Conservation (phyloP, 805 yeast species). For the Teunomyces atbi region DNA sequence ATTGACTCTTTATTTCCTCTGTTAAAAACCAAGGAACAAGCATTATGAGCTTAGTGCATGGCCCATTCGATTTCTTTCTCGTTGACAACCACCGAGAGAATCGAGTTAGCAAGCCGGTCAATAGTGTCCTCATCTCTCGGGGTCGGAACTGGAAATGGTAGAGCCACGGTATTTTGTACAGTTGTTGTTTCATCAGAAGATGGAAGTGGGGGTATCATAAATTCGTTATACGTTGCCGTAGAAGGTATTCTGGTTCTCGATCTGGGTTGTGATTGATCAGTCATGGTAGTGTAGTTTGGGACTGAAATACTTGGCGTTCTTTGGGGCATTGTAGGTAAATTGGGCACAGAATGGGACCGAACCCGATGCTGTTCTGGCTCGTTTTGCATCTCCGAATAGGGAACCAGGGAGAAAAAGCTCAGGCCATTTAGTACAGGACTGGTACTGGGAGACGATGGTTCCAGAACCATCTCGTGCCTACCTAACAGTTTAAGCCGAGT, state of each 20-base stretch:
- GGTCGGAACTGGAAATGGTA: neutral
- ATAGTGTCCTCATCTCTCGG: slow-evolving; percentile 6
- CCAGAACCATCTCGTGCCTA: neutral
- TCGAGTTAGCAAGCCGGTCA: slow-evolving; percentile 17
- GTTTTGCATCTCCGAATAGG: neutral
- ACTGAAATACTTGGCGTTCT: neutral
- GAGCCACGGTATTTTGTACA: neutral
- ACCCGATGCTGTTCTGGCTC: neutral
- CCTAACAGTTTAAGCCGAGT: slow-evolving; percentile 2
- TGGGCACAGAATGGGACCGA: slow-evolving; percentile 7
- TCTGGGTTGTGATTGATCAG: neutral
- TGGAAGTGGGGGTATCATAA: slow-evolving; percentile 5
- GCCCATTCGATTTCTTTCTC: slow-evolving; percentile 16
- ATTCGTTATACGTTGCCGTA: neutral
- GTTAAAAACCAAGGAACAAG: neutral
- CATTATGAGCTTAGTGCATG: slow-evolving; percentile 2
- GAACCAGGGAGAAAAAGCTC: neutral
- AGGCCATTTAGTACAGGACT: neutral
- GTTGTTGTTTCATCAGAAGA: neutral
- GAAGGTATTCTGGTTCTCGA: neutral
- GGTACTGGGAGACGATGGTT: neutral
- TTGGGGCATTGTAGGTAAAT: neutral
- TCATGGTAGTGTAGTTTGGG: neutral
- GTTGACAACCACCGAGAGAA: slow-evolving; percentile 14
- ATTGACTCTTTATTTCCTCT: too few species aligned